These are phyloP conservation scores for Myxozyma vanderwaltii DNA, from an alignment of 805 yeast genomes.

Conservation along the genomic window DNA sequence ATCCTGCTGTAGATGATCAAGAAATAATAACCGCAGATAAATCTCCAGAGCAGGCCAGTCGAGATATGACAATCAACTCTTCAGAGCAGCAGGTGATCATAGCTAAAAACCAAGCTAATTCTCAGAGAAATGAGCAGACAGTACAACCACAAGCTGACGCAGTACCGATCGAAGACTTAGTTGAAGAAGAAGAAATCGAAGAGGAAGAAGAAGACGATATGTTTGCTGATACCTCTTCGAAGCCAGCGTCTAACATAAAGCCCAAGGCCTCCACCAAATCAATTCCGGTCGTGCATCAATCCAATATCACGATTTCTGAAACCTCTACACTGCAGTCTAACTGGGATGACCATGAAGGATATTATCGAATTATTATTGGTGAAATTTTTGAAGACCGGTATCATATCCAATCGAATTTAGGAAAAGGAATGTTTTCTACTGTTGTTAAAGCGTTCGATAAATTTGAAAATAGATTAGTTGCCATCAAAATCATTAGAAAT, in stretches of 20 bases:
- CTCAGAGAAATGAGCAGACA: too few relatives aligned
- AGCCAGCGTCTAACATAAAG: neutral
- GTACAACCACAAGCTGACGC: neutral
- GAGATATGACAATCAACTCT: too few relatives aligned
- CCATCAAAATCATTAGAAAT: slow-evolving; percentile 65
- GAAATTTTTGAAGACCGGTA: slow-evolving; percentile 42
- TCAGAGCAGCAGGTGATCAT: too few relatives aligned
- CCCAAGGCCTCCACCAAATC: too few relatives aligned
- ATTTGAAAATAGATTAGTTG: slow-evolving; percentile 42
- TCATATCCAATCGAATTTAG: slow-evolving; percentile 38
- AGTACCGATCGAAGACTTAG: neutral
- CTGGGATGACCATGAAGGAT: slow-evolving; percentile 44
- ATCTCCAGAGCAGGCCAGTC: too few relatives aligned
- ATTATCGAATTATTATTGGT: slow-evolving; percentile 41
- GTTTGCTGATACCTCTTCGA: slow-evolving; percentile 31
- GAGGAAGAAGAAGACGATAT: slow-evolving; percentile 37
- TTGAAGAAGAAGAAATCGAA: slow-evolving; percentile 25
- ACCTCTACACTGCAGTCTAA: slow-evolving; percentile 38
- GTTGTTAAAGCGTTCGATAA: slow-evolving; percentile 41
- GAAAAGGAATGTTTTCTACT: slow-evolving; percentile 44
- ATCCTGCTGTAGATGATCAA: too few relatives aligned
- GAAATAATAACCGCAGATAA: too few relatives aligned
- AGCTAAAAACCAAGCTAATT: too few relatives aligned
- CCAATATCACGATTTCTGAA: neutral
- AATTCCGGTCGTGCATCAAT: slow-evolving; percentile 12